phyloP scores from a whole-genome alignment of 768 basidiomycete genomes.

The Mycena maculata region DNA sequence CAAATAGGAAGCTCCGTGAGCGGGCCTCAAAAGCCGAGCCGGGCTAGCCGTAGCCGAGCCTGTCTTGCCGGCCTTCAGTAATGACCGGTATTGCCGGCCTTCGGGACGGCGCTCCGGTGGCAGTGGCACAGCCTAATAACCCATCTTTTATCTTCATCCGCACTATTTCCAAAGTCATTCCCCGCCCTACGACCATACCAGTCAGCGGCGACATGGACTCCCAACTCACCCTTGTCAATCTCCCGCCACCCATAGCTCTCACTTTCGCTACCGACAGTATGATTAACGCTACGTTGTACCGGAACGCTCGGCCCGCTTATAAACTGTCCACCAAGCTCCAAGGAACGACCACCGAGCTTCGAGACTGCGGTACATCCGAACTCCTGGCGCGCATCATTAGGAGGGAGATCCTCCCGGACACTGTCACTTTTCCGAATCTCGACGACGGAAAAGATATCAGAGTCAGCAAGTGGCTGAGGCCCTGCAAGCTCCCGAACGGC shows the following conservation, averaged over 20 bases:
- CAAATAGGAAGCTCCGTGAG: too few relatives aligned
- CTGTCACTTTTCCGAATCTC: conserved; percentile 11
- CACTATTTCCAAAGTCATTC: too few relatives aligned
- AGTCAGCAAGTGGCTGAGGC: conserved; percentile 24
- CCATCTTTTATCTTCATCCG: too few relatives aligned
- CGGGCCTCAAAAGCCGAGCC: too few relatives aligned
- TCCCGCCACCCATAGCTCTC: conserved; percentile 10
- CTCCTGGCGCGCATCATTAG: conserved; percentile 18
- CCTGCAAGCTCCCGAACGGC: conserved; percentile 15
- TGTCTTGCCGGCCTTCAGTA: too few relatives aligned
- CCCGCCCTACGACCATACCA: too few relatives aligned
- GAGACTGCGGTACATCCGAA: not conserved
- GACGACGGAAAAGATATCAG: conserved; percentile 10
- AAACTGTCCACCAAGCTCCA: conserved; percentile 15
- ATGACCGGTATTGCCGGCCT: too few relatives aligned
- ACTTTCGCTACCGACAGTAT: conserved; percentile 25
- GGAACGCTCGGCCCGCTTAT: conserved; percentile 15
- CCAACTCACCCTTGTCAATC: conserved; percentile 25
- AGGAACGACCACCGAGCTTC: conserved; percentile 21
- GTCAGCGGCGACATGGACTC: conserved; percentile 18
- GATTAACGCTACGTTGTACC: conserved; percentile 19
- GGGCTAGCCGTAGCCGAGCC: too few relatives aligned
- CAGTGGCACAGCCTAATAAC: too few relatives aligned
- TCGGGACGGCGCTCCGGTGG: too few relatives aligned
- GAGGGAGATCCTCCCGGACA: conserved; percentile 17